Base-by-base conservation (phyloP, 2,329 filamentous ascomycete genomes). In the Cladosporium sp. region DNA sequence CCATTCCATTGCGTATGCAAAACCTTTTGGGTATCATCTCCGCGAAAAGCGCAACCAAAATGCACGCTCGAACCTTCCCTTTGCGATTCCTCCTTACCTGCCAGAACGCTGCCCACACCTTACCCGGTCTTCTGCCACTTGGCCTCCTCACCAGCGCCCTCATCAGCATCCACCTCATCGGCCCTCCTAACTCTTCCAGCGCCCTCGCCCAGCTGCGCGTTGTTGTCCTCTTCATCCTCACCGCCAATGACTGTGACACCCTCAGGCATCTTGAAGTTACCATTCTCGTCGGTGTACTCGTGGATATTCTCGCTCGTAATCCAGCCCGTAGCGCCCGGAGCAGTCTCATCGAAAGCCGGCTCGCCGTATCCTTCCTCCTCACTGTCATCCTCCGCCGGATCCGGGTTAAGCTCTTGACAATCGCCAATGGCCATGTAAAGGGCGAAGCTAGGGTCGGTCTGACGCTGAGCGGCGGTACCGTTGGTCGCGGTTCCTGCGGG, bases 301-400 rank as follows among this genome's bases (percentile, higher is more conserved):
- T 85, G 76, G 65, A 95, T 84, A 61, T 96, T 97, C 50, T 95
- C 92, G 7, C 88, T 86, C 13, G 92, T 97, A 63, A 97, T 90
- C 87, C 87, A 92, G 0, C 86, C 86, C 0, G 80, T 80, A 43
- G 85, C 88, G 1, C 86, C 86, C 0, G 86, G 85, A 67, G 86
- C 79, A 0, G 83, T 81, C n/a, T 76, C 67, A 30, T 66, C 64
- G 38, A 68, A 67, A 7, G 15, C 45, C 7, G 13, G 25, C 5
- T 12, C 33, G 11, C 35, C 43, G 9, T 9, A 13, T 5, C 18
- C 33, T n/a, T 38, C 42, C 3, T 30, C 45, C 8, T 40, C 36
- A 0, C 61, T 66, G 0, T 65, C 69, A 11, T 77, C 79, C 9
- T 62, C 62, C n/a, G 73, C 72, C 0, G 82, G 82, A 58, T 90